Evolutionary conservation across 2,329 filamentous ascomycete genomes (phyloP), one percentile per base, ranked within the genome.

Genomic region (Claviceps spartinae): DNA sequence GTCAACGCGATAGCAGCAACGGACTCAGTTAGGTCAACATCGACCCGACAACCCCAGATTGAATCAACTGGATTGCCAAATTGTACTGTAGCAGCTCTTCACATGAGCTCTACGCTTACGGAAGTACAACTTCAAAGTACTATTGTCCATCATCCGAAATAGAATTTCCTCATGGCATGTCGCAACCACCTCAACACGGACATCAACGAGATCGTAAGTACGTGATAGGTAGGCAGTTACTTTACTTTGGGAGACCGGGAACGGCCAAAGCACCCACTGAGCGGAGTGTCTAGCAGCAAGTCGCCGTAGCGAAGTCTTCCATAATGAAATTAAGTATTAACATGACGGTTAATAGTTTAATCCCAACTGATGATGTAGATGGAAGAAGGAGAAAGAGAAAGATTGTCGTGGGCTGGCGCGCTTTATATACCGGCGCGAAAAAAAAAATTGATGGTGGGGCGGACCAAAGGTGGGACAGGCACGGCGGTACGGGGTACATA

Each of bases 251-350:
- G 72, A 65, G 73, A 73, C 73, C 72, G 73, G 73, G 73, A 76
- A 76, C 73, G 73, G 73, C 74, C 70, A 72, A 67, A 67, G 73
- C 67, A 74, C 69, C 69, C 70, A 76, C 69, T 62, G 69, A 63
- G 34, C 46, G 50, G 49, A 64, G 63, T 71, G 72, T 69, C 73
- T 71, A 72, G 74, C 73, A 76, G 73, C 73, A 74, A 74, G 72
- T 72, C 73, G 70, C 72, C 62, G 64, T 65, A 63, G 73, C 71
- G 73, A 72, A 76, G 73, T 73, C 73, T 65, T 53, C 70, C 72
- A 62, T 61, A 59, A 58, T 65, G 66, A 67, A 67, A 66, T 66
- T 63, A 65, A 69, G 69, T 71, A 53, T 54, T 54, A 72, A 76
- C 68, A 65, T 75, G 72, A 70, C 72, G 72, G 69, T 75, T 72